A percentile compares a stretch with the other conserved stretches of the same genome.
phyloP scores from a whole-genome alignment of 352 stramenopile genomes.

The Plasmopara muralis region DNA sequence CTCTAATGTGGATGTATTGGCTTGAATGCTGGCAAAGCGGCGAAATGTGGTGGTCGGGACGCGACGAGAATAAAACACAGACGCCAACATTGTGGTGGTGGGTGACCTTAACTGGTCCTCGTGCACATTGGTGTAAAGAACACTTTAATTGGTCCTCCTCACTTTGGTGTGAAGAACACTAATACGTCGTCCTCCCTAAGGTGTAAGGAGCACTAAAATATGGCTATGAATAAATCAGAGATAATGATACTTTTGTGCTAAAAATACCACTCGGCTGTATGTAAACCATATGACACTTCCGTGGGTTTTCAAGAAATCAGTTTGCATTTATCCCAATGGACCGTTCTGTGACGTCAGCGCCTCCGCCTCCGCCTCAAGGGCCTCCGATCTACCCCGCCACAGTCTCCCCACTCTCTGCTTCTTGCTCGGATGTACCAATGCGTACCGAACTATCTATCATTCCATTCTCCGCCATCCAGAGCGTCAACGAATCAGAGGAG shows the following conservation, averaged over 20 bases:
- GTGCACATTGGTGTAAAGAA: not conserved
- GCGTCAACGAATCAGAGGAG: slow-evolving; percentile 6
- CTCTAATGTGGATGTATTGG: slow-evolving; percentile 15
- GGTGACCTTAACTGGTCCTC: no score
- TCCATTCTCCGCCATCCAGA: slow-evolving; percentile 21
- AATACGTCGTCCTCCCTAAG: not conserved
- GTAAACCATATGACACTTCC: no score
- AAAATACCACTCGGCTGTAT: no score
- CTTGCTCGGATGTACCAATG: not conserved
- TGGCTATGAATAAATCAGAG: no score
- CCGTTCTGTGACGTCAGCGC: not conserved
- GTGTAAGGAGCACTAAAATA: no score
- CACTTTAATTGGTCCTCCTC: not conserved
- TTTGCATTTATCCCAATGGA: not conserved
- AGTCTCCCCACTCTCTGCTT: not conserved
- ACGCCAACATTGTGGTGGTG: slow-evolving; percentile 30
- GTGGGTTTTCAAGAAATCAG: not conserved
- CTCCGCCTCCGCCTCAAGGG: not conserved
- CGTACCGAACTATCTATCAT: slow-evolving; percentile 1
- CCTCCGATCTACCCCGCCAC: not conserved
- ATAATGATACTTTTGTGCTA: no score
- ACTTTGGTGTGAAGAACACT: not conserved
- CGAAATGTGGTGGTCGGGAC: slow-evolving; percentile 7
- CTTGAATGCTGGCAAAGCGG: slow-evolving; percentile 35
- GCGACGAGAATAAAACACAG: slow-evolving; percentile 26